A percentile compares a stretch with the other conserved stretches of the same genome.
Evolutionary conservation across 2,329 filamentous ascomycete species (phyloP).

Genomic region (Talaromyces sp.): DNA sequence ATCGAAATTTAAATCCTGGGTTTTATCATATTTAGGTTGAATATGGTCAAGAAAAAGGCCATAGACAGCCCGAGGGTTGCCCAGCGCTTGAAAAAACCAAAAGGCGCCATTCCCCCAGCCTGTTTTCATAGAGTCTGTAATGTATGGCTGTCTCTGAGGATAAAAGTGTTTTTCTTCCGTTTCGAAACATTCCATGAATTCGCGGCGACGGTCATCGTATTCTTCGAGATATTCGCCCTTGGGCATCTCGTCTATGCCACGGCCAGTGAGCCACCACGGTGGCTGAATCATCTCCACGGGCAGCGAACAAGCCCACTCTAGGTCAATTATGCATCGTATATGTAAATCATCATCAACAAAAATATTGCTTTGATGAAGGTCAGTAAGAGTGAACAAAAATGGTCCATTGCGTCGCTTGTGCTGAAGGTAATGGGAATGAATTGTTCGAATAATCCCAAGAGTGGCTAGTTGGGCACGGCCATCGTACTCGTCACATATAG

Average conservation of each 20-base stretch:
- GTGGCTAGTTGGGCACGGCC: background rate
- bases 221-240: too few species aligned
- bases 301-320: slow-evolving; percentile 22
- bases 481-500: slow-evolving; percentile 3
- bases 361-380: slow-evolving; percentile 35
- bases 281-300: slow-evolving; percentile 19
- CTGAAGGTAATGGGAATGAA: background rate
- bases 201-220: too few species aligned
- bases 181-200: too few species aligned
- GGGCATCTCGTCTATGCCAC: too few species aligned
- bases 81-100: too few species aligned
- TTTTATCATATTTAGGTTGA: background rate
- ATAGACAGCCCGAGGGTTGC: background rate
- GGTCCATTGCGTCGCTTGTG: slow-evolving; percentile 20
- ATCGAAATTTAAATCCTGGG: background rate
- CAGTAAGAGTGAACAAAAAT: slow-evolving; percentile 29
- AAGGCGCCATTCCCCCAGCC: too few species aligned
- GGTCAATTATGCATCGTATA: slow-evolving; percentile 21
- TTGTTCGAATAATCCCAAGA: background rate
- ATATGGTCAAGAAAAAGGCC: background rate
- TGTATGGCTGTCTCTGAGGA: too few species aligned
- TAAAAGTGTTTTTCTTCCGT: too few species aligned
- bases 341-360: slow-evolving; percentile 26
- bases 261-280: slow-evolving; percentile 19
- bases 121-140: too few species aligned